These are phyloP conservation scores for Sonneratia alba DNA, from an alignment of 345 rosid genomes.

Conservation along the genomic window DNA sequence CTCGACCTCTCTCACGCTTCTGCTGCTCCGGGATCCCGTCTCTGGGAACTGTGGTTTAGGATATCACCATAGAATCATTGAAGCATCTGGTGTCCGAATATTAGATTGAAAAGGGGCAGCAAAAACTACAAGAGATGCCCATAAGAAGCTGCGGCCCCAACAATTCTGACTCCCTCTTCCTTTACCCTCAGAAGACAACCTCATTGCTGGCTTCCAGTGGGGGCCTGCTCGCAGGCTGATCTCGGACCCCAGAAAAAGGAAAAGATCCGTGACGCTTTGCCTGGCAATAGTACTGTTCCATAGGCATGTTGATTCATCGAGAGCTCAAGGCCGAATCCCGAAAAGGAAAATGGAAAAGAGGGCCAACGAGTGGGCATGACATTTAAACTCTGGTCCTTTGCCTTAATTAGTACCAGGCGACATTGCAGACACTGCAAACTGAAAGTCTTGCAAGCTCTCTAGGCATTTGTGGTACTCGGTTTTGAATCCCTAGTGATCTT, in stretches of 20 bases:
- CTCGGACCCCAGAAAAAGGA: constrained; percentile 1
- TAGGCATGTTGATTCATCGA: neutral
- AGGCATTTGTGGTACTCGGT: neutral
- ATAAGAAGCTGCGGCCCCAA: neutral
- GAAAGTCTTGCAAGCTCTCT: neutral
- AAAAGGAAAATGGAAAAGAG: neutral
- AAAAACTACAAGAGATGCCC: neutral
- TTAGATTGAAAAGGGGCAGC: too few species aligned
- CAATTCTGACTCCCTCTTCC: neutral
- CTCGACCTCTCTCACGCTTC: too few species aligned
- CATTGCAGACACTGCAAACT: too few species aligned
- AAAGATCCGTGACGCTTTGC: neutral
- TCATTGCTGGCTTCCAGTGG: constrained; percentile 20
- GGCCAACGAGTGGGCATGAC: neutral
- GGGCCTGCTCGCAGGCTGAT: constrained; percentile 39
- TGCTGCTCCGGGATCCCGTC: too few species aligned
- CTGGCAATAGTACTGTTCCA: neutral
- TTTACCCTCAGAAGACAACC: constrained; percentile 6
- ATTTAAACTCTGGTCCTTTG: neutral
- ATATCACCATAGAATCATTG: neutral
- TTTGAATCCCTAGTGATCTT: neutral
- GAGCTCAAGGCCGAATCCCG: neutral
- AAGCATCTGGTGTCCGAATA: neutral
- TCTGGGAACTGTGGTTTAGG: neutral
- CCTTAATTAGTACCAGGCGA: neutral